Conservation (phyloP, 352 stramenopile genomes). For the Globisporangium echinulatum region DNA sequence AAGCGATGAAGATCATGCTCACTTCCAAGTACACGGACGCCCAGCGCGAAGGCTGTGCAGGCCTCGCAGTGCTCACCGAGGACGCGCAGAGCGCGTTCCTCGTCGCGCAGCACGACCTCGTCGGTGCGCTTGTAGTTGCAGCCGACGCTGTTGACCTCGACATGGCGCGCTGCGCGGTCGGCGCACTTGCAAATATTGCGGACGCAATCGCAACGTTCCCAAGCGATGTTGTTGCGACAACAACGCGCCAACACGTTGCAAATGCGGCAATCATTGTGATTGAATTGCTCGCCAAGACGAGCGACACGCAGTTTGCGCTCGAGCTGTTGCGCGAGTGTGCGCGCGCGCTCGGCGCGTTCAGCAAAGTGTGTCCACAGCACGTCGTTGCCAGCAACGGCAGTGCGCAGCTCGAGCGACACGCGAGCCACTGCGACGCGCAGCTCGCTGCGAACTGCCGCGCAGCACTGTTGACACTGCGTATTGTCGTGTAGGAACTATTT, state of each 20-base stretch:
- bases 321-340: constrained; percentile 71
- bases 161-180: constrained; percentile 67
- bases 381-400: constrained; percentile 17
- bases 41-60: constrained; percentile 69
- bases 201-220: constrained; percentile 44
- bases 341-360: constrained; percentile 47
- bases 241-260: constrained; percentile 42
- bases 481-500: background rate
- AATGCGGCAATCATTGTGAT: constrained; percentile 36
- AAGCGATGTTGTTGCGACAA: constrained; percentile 23
- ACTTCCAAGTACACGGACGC: constrained; percentile 64
- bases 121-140: constrained; percentile 39
- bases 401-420: constrained; percentile 37
- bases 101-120: constrained; percentile 47
- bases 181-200: constrained; percentile 61
- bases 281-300: constrained; percentile 40
- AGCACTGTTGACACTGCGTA: constrained; percentile 23
- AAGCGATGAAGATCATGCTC: constrained; percentile 85
- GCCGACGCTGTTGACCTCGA: constrained; percentile 43
- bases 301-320: constrained; percentile 47
- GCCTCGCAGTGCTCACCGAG: constrained; percentile 63
- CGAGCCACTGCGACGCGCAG: constrained; percentile 58
- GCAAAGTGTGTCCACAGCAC: constrained; percentile 34
- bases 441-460: constrained; percentile 49
- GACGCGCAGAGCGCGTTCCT: constrained; percentile 54